Base-by-base conservation (phyloP, 352 stramenopile genomes). In the Plasmopara halstedii region DNA sequence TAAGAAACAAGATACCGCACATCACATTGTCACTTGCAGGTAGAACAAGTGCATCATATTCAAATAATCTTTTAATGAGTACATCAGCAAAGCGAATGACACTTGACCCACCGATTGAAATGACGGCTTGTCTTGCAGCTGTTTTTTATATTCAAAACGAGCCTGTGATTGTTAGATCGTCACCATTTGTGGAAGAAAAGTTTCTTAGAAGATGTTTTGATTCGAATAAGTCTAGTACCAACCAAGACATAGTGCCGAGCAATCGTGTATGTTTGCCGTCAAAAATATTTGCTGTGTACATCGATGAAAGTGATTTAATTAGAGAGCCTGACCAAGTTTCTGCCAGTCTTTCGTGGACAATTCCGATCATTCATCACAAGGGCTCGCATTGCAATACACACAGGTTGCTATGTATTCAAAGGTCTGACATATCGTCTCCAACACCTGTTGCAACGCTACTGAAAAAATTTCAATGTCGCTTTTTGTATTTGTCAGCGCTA, bases 1-100 rank as follows among this genome's bases (percentile, higher is more conserved):
- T 64, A 7, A 46, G 46, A 49, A 88, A 83, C 62, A 77, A 78
- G 36, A 58, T 81, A 14, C 62, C 70, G 8, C 76, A 86, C 38
- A 67, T 88, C 29, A 88, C 76, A 0, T 42, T 88, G 4, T 88
- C 76, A 3, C 83, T 61, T 1, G 50, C 37, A 10, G 36, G 63
- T 22, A 53, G 60, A 8, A 56, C 86, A 8, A 68, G 57, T 43
- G 68, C 73, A 2, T 69, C 64, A 17, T 86, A 86, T 39, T 88
- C 76, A 18, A 88, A 88, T 41, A 69, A 85, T 26, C 41, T 88
- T 20, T 43, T 88, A 17, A 43, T 59, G 15, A 42, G 45, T 27
- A 10, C 22, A 14, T 31, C 26, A 11, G 64, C 56, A 14, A 54
- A 22, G 19, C 60, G 66, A 23, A 58, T 35, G n/a, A 3, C 32